Conservation (phyloP, 345 rosid species). For the Dipteronia sinensis region DNA sequence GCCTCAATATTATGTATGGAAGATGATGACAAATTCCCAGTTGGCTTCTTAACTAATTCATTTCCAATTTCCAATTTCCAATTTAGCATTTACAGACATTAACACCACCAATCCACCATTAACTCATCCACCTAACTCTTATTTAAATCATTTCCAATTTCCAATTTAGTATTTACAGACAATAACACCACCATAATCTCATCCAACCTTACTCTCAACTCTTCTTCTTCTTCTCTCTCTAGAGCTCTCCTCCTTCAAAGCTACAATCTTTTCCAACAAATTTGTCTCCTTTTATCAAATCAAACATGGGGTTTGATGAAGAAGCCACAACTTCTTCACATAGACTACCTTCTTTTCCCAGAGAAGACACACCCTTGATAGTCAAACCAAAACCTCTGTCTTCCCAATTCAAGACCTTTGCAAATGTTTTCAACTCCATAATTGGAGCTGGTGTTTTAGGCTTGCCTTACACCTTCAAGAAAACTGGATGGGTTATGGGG, state of each 20-base stretch:
- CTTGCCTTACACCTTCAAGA: constrained; percentile 75
- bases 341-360: constrained; percentile 31
- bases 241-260: not conserved
- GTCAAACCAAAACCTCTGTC: constrained; percentile 38
- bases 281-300: not conserved
- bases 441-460: constrained; percentile 81
- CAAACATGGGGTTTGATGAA: constrained; percentile 28
- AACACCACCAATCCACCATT: too few species aligned
- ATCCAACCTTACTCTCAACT: not conserved
- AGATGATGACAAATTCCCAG: not conserved
- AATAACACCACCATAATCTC: not conserved
- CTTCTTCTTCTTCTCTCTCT: not conserved
- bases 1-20: too few species aligned
- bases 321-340: constrained; percentile 47
- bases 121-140: too few species aligned
- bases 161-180: too few species aligned
- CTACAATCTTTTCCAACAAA: not conserved
- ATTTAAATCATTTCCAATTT: too few species aligned
- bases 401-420: constrained; percentile 65
- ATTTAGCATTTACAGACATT: too few species aligned
- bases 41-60: not conserved
- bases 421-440: constrained; percentile 70
- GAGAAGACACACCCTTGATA: constrained; percentile 46
- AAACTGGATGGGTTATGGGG: constrained; percentile 72
- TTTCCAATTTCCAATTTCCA: not conserved